These are phyloP conservation scores for Farysia itapuensis DNA, from an alignment of 1,284 basidiomycete species.

Conservation along the genomic window DNA sequence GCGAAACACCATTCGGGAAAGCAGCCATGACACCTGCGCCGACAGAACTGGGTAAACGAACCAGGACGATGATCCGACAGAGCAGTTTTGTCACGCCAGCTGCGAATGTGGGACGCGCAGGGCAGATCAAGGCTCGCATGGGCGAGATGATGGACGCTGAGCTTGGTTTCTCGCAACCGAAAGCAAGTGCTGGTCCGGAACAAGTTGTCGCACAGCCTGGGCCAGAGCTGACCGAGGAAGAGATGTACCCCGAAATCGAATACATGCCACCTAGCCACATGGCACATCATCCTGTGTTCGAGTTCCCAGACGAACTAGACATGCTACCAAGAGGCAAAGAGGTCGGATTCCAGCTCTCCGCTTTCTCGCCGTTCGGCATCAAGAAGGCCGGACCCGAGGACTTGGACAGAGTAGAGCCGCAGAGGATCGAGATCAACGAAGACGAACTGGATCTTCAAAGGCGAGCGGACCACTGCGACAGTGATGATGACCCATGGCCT, in stretches of 20 bases:
- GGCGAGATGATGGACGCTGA: conserved; percentile 46
- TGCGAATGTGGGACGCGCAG: conserved; percentile 46
- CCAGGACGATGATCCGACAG: conserved; percentile 20
- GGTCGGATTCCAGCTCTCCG: conserved; percentile 17
- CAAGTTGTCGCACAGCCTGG: conserved; percentile 8
- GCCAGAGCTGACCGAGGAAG: conserved; percentile 41
- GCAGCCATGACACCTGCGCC: conserved; percentile 23
- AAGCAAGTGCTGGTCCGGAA: conserved; percentile 12
- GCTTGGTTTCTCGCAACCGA: conserved; percentile 24
- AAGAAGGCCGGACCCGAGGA: conserved; percentile 8
- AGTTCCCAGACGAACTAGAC: conserved; percentile 41
- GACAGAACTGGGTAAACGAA: conserved; percentile 4
- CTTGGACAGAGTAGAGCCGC: conserved; percentile 6
- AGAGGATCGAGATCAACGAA: not conserved
- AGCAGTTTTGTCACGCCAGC: conserved; percentile 49
- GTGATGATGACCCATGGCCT: conserved; percentile 25
- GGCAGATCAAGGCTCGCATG: conserved; percentile 50
- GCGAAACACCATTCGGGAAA: conserved; percentile 22
- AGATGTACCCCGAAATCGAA: conserved; percentile 51
- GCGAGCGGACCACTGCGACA: not conserved
- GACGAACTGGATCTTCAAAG: not conserved
- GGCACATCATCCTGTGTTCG: conserved; percentile 33
- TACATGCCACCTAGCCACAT: conserved; percentile 36
- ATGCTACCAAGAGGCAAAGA: conserved; percentile 39
- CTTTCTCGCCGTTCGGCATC: conserved; percentile 9